Conservation (phyloP, 805 yeast species). For the Candida koratica region DNA sequence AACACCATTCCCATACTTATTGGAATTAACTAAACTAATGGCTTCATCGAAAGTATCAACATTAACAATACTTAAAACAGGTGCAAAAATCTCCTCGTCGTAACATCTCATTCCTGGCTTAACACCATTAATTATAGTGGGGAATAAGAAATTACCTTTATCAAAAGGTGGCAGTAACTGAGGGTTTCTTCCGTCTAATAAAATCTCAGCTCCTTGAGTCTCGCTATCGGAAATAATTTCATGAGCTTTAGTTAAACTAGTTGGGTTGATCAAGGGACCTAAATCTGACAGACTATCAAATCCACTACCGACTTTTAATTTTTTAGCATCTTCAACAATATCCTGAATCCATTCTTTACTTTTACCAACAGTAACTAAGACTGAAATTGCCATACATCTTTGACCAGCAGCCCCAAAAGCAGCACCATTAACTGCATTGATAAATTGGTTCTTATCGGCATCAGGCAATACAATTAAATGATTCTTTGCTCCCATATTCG, state of each 20-base stretch:
- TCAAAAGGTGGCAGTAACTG: conserved; percentile 27
- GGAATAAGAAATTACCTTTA: conserved; percentile 68
- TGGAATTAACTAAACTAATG: conserved; percentile 55
- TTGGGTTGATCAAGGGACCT: conserved; percentile 70
- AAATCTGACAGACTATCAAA: conserved; percentile 59
- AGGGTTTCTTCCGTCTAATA: conserved; percentile 60
- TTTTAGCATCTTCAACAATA: conserved; percentile 52
- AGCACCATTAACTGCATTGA: conserved; percentile 67
- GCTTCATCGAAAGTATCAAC: conserved; percentile 67
- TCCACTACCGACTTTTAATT: conserved; percentile 61
- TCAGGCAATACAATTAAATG: conserved; percentile 72
- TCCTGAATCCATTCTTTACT: conserved; percentile 62
- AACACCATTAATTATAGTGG: conserved; percentile 59
- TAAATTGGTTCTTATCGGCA: conserved; percentile 59
- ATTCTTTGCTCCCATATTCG: conserved; percentile 76
- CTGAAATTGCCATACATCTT: conserved; percentile 77
- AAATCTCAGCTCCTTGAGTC: conserved; percentile 57
- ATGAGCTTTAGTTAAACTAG: conserved; percentile 50
- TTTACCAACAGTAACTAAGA: conserved; percentile 66
- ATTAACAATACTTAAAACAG: conserved; percentile 61
- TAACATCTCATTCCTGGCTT: conserved; percentile 69
- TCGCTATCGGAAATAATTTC: conserved; percentile 54
- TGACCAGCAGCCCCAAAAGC: conserved; percentile 86
- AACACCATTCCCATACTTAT: conserved; percentile 66
- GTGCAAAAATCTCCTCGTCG: conserved; percentile 76